Evolutionary conservation across 768 basidiomycete genomes (phyloP).

Genomic region (Leccinum uliginosum): DNA sequence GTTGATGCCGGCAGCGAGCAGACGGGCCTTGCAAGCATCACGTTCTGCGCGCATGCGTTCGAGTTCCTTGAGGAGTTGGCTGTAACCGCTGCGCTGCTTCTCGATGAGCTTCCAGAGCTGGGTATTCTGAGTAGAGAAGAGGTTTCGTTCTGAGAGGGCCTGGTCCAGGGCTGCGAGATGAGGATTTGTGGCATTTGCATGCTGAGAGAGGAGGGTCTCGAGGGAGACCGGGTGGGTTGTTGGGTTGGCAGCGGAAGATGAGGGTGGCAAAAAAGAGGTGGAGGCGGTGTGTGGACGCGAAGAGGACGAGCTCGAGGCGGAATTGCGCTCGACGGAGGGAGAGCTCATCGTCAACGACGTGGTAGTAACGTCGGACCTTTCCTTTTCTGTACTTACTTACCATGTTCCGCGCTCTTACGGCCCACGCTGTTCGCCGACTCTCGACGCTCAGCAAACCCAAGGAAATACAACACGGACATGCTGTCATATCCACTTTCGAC

Average conservation of each 20-base stretch:
- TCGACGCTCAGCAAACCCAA: not conserved
- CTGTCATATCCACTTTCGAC: slow-evolving; percentile 91
- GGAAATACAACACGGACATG: slow-evolving; percentile 58
- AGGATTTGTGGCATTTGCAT: slow-evolving; percentile 52
- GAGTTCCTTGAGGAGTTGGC: slow-evolving; percentile 76
- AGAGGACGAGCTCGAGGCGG: slow-evolving; percentile 23
- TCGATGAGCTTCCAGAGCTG: slow-evolving; percentile 96
- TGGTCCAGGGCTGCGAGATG: slow-evolving; percentile 63
- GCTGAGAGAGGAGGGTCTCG: slow-evolving; percentile 51
- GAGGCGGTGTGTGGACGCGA: slow-evolving; percentile 30
- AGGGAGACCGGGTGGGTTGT: slow-evolving; percentile 39
- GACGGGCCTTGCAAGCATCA: slow-evolving; percentile 49
- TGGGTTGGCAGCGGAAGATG: slow-evolving; percentile 23
- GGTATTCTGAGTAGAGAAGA: slow-evolving; percentile 74
- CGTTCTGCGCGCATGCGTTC: slow-evolving; percentile 81
- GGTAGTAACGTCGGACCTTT: slow-evolving; percentile 4
- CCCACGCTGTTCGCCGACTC: slow-evolving; percentile 10
- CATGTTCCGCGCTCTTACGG: not conserved
- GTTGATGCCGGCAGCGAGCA: slow-evolving; percentile 29
- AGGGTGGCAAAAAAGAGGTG: slow-evolving; percentile 23
- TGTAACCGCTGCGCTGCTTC: slow-evolving; percentile 82
- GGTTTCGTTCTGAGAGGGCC: slow-evolving; percentile 75
- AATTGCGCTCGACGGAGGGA: slow-evolving; percentile 19
- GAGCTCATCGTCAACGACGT: slow-evolving; percentile 15
- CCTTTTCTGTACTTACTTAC: slow-evolving; percentile 1